Evolutionary conservation across 768 basidiomycete species (phyloP), one percentile per base, ranked within the genome.

Genomic region (Termitomyces sp.): DNA sequence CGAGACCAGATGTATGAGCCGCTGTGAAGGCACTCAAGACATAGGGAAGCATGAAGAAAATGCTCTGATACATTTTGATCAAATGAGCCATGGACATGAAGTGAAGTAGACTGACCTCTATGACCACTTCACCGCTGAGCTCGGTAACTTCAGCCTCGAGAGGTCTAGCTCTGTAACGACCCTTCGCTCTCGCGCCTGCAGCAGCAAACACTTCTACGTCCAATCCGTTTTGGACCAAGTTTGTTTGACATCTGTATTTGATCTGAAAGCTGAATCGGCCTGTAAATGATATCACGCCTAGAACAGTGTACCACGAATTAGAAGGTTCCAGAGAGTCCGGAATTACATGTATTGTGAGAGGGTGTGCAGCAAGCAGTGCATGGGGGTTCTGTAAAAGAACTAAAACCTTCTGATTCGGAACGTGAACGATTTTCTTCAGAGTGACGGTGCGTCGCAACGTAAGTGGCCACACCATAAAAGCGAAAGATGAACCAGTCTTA

Each of bases 1-100:
- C 67, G 11, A 75, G 61, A 9, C 68, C 47, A 11, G 57, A 56
- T 8, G 52, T 30, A 57, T 74, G 74, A n/a, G 71, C 63, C 13
- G 61, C 64, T 45, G 55, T 63, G 60, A 74, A 65, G 9, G 70
- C 70, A 35, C 63, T 57, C 2, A 66, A 47, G 48, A 76, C 70
- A 52, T 67, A 76, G 1, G 74, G 74, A 52, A 74, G 62, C 24
- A 76, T 58, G 46, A 75, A 58, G 58, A 67, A 72, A 35, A 73
- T 58, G 7, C 63, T 67, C 76, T 76, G 50, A 10, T 28, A 40
- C 40, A 35, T 18, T 30, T 33, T n/a, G 10, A 20, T 14, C 30
- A 9, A 40, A 3, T 26, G 22, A 43, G 35, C 20, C 18, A 20
- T 1, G 26, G 49, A 8, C 22, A 9, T 18, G 4, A n/a, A 16